A percentile compares a stretch with the other conserved stretches of the same genome.
Conservation (phyloP, 768 basidiomycete species). For the Lactarius deliciosus region DNA sequence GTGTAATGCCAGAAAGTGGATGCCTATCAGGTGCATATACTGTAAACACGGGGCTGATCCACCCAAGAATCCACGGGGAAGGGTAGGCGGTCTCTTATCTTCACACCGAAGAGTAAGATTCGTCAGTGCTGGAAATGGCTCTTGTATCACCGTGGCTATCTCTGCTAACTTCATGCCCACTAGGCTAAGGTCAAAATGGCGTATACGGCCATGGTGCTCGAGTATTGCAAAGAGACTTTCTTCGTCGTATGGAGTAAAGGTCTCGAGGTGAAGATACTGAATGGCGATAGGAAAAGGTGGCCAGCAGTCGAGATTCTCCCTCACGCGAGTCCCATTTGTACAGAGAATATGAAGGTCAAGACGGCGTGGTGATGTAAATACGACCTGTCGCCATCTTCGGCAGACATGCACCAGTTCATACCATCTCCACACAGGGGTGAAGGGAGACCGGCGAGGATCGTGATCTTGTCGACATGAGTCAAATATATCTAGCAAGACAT, state of each 20-base stretch:
- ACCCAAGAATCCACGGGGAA: neutral
- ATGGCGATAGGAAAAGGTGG: neutral
- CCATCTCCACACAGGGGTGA: neutral
- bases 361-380: neutral
- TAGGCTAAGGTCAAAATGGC: neutral
- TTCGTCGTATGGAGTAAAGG: neutral
- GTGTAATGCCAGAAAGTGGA: neutral
- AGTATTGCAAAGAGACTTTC: neutral
- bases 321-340: neutral
- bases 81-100: neutral
- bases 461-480: neutral
- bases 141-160: neutral
- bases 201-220: neutral
- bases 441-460: no score
- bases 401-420: neutral
- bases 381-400: neutral
- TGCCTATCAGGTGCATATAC: neutral
- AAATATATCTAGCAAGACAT: neutral
- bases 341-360: neutral
- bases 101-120: neutral
- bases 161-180: neutral
- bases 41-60: neutral
- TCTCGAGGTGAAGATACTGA: neutral
- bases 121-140: neutral
- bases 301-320: neutral